Conservation (phyloP, 352 stramenopile species). For the Globisporangium recalcitrans region DNA sequence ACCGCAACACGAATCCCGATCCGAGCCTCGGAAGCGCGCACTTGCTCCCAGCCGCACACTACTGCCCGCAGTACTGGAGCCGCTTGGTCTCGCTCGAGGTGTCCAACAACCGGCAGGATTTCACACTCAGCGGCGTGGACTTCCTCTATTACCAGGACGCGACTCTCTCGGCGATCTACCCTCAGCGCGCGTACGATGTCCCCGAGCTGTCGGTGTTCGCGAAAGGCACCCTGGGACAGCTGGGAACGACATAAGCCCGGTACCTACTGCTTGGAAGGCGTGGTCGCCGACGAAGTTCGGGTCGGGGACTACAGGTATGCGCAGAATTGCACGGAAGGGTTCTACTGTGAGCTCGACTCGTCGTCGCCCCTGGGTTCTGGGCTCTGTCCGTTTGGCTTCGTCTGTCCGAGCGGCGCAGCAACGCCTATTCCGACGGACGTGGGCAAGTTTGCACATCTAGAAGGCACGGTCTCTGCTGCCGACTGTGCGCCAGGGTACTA, state of each 20-base stretch:
- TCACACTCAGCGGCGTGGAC: constrained; percentile 84
- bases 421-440: constrained; percentile 90
- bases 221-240: constrained; percentile 81
- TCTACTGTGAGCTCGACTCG: constrained; percentile 94
- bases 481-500: constrained; percentile 95
- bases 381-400: constrained; percentile 92
- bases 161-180: constrained; percentile 56
- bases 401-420: constrained; percentile 91
- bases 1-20: constrained; percentile 54
- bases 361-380: constrained; percentile 90
- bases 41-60: constrained; percentile 76
- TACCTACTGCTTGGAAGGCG: constrained; percentile 94
- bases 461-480: constrained; percentile 89
- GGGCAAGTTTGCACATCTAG: constrained; percentile 88
- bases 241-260: constrained; percentile 80
- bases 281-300: constrained; percentile 85
- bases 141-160: constrained; percentile 93
- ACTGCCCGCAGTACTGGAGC: constrained; percentile 85
- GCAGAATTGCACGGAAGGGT: constrained; percentile 92
- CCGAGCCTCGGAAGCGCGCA: constrained; percentile 56
- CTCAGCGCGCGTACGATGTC: constrained; percentile 44
- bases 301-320: constrained; percentile 87
- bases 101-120: constrained; percentile 95
- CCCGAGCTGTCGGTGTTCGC: constrained; percentile 55
- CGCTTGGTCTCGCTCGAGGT: constrained; percentile 92